Evolutionary conservation across 192 early-diverging fungal species (phyloP).

Genomic region (Linnemannia elongata): DNA sequence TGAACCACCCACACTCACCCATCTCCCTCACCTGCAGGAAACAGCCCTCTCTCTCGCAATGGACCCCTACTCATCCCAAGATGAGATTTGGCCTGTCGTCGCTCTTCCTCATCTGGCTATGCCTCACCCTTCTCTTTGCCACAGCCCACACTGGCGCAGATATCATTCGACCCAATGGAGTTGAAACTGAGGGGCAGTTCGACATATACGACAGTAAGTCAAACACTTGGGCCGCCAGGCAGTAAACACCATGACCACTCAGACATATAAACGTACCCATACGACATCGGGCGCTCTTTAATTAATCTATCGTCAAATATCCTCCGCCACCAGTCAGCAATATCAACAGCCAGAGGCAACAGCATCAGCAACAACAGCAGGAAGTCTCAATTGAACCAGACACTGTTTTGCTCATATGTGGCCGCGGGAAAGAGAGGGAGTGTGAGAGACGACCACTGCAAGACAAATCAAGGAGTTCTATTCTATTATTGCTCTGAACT

Average conservation of each 20-base stretch:
- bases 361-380: neutral
- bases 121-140: conserved; percentile 35
- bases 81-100: conserved; percentile 17
- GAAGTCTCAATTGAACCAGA: neutral
- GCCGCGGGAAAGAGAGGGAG: neutral
- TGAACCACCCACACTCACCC: neutral
- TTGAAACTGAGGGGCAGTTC: conserved; percentile 16
- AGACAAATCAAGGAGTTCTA: neutral
- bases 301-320: neutral
- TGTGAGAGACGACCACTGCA: neutral
- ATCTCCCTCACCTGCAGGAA: neutral
- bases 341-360: neutral
- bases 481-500: neutral
- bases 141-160: conserved; percentile 26
- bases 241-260: neutral
- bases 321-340: neutral
- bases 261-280: too few relatives aligned
- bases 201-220: conserved; percentile 41
- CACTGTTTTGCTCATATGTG: neutral
- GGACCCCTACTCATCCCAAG: neutral
- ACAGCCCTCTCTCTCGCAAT: neutral
- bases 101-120: conserved; percentile 48
- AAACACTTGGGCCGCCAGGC: neutral
- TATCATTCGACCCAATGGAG: conserved; percentile 20
- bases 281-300: neutral